Percentiles rank a stretch among this genome's conserved stretches.
Evolutionary conservation across 2,329 filamentous ascomycete genomes (phyloP).

Genomic region (Pleoardoris graminearum): DNA sequence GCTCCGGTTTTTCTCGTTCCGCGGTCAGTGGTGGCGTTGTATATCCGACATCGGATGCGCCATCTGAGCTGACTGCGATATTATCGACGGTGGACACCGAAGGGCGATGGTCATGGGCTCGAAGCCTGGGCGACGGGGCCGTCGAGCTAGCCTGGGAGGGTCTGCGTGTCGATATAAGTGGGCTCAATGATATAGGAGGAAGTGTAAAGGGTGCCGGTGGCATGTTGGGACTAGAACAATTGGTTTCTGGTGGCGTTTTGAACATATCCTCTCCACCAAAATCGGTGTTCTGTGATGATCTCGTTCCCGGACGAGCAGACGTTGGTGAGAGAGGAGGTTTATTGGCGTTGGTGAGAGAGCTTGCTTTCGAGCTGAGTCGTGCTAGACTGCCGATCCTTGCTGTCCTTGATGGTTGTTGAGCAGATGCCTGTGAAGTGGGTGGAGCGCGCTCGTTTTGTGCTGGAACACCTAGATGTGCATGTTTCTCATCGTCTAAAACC

Average conservation of each 20-base stretch:
- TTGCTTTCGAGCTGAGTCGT: constrained; percentile 43
- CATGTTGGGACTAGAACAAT: constrained; percentile 42
- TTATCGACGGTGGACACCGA: constrained; percentile 42
- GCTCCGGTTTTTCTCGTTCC: constrained; percentile 24
- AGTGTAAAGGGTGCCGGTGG: constrained; percentile 34
- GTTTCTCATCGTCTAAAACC: constrained; percentile 80
- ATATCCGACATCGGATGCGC: constrained; percentile 37
- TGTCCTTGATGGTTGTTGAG: constrained; percentile 28
- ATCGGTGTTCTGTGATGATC: constrained; percentile 43
- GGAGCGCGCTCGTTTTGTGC: constrained; percentile 31
- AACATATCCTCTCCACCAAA: constrained; percentile 46
- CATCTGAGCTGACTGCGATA: constrained; percentile 33
- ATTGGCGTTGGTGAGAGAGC: constrained; percentile 33
- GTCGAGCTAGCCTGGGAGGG: constrained; percentile 40
- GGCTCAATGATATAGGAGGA: constrained; percentile 40
- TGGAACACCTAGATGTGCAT: constrained; percentile 38
- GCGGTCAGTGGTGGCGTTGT: constrained; percentile 36
- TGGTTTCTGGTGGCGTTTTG: constrained; percentile 51
- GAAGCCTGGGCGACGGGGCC: constrained; percentile 39
- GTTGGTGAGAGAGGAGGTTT: constrained; percentile 40
- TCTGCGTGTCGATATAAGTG: constrained; percentile 34
- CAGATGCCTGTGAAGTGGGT: constrained; percentile 24
- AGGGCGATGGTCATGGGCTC: constrained; percentile 35
- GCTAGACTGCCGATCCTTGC: constrained; percentile 40
- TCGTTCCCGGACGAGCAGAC: constrained; percentile 38